Base-by-base conservation (phyloP, 345 rosid species). In the Eucalyptus coolabah region DNA sequence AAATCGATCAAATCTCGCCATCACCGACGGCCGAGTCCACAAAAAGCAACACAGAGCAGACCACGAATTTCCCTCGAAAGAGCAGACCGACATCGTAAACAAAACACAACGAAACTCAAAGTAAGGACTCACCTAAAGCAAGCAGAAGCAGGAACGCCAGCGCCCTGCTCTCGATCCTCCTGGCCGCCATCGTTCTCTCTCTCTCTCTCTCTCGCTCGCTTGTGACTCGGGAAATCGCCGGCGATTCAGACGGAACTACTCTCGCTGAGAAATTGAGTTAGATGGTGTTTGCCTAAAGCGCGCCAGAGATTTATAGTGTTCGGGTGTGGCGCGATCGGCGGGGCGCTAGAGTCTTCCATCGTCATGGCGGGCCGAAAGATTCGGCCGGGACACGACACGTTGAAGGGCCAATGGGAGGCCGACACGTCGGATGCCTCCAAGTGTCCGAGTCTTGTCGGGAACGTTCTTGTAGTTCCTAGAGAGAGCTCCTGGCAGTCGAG, bases 161-260 rank as follows among this genome's bases (percentile, higher is more conserved):
- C 15, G 91, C 88, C 87, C 81, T 89, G 67, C 45, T 89, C 87
- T 88, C 87, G 89, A 90, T 89, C 91, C 50, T 90, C 93, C 88
- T 89, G 42, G 87, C 87, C 26, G 6, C 85, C 90, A 44, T 60
- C n/a, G 11, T 56, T 30, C 40, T 23, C 60, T 87, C 82, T 37
- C 88, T 86, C 45, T 60, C 81, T 37, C 83, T 86, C 40, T 60
- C 60, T 30, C 87, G 26, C 50, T n/a, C 0, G 30, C 47, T 40
- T 10, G 82, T 37, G 47, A 37, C 47, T 77, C 16, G 28, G 45
- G 0, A 77, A 77, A 21, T 40, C 28, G 30, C 47, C 21, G 30
- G 13, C 9, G 17, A 77, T 18, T 21, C 47, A 0, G 28, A 23
- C 47, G 4, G 9, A 37, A 21, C 47, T 6, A 6, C 7, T 40